Base-by-base conservation (phyloP, 2,329 filamentous ascomycete species). In the Dryadomyces quercus-mongolicae region DNA sequence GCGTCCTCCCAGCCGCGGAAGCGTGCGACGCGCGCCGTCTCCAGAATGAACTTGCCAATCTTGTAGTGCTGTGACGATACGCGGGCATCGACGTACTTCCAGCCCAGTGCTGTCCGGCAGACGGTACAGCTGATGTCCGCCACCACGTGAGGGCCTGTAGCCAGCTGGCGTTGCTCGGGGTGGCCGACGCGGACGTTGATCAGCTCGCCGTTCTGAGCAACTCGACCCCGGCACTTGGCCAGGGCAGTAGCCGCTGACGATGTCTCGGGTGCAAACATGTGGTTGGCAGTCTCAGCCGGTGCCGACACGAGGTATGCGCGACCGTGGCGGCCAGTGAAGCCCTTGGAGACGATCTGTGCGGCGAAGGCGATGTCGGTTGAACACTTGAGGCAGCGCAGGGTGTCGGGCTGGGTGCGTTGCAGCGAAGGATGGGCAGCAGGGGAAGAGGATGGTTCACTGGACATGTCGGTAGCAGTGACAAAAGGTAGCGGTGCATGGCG, bases 11-110 rank as follows among this genome's bases (percentile, higher is more conserved):
- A 85, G 53, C 66, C 69, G 38, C 73, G 71, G 48, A 72, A 70
- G 13, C 73, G 69, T 22, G 77, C 71, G 16, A 83, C 76, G 53
- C 78, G 70, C 63, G 77, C 74, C 43, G 76, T 79, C 68, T 86
- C 82, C 43, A 86, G 65, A 34, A 85, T 85, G 63, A 79, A 85
- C 65, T 85, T 85, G 60, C 81, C 81, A 51, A 85, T 72, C 66
- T 86, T 86, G 71, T 86, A 86, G 63, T 73, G 75, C 64, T 85
- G 82, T 49, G 71, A 67, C 54, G 69, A 62, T 60, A 84, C 78
- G 56, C 73, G 74, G 1, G 82, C 81, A 63, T 82, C 78, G 46
- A 85, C 72, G 61, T 86, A 86, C 65, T 85, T 85, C 82, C 82
- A 86, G 18, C 82, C 82, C 9, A 86, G 63, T 60, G 78, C 78